phyloP scores from a whole-genome alignment of 306 rosid species.

The barrel medic (Medicago truncatula) region MtrunA17r5.0-ANR NC_053045.1:16837001-16837500 shows the following conservation, averaged over 20 bases:
- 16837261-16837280: slow-evolving; percentile 79
- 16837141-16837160: slow-evolving; percentile 81
- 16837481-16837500: slow-evolving; percentile 70
- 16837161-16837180: slow-evolving; percentile 91
- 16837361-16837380: slow-evolving; percentile 64
- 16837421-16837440: slow-evolving; percentile 74
- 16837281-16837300: slow-evolving; percentile 89
- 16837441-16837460: slow-evolving; percentile 78
- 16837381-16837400: slow-evolving; percentile 86
- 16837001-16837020: slow-evolving; percentile 87
- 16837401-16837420: slow-evolving; percentile 74
- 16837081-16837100: slow-evolving; percentile 98
- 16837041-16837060: slow-evolving; percentile 94
- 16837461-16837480: slow-evolving; percentile 64
- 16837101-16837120: slow-evolving; percentile 86
- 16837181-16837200: slow-evolving; percentile 86
- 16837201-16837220: slow-evolving; percentile 61
- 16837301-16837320: slow-evolving; percentile 98
- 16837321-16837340: slow-evolving; percentile 88
- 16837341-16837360: slow-evolving; percentile 79
- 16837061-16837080: slow-evolving; percentile 96
- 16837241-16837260: slow-evolving; percentile 76
- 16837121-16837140: slow-evolving; percentile 98
- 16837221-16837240: slow-evolving; percentile 59
- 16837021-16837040: slow-evolving; percentile 91